Evolutionary conservation across 257 asterid species (phyloP), one percentile per base, ranked within the genome.

Genomic region (Penstemon eatonii): DNA sequence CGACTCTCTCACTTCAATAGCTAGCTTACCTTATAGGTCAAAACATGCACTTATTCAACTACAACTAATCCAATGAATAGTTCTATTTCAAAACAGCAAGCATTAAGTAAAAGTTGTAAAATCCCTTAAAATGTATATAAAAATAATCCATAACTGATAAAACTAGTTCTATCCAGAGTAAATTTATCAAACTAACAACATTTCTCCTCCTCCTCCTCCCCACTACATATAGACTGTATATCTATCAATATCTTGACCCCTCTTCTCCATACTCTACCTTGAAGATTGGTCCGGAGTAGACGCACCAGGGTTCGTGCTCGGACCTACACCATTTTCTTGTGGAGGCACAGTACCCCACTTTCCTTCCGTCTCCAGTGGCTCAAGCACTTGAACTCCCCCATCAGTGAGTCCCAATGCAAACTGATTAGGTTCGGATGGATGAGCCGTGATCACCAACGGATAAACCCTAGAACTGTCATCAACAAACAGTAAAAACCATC

Each of bases 321-420:
- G 52, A 42, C 80, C 78, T 5, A 42, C 76, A 33, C 80, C 78
- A n/a, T 76, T 80, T 62, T 83, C 88, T 10, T 65, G 81, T 3
- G 89, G 84, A 9, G 88, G 86, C 1, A 40, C 60, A 4, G 60
- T 65, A 4, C 87, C 96, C 94, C 89, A 86, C 25, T 65, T 78
- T 5, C 86, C 94, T 73, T 82, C 85, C 0, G 79, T 33, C 63
- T 80, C 89, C 38, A 74, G 72, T 36, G 91, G 94, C 80, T 89
- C 96, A 7, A 89, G 71, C 69, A 89, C 91, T 51, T 76, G 73
- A 25, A 89, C 91, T 15, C 84, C 77, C 4, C 96, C 96, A 72
- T 89, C 94, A 1, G 80, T 79, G 37, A 89, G 82, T 39, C 93
- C 93, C 66, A 88, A 36, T 0, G 93, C 93, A 12, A 86, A 82